These are phyloP conservation scores for Sherardia arvensis DNA, from an alignment of 257 asterid genomes.

Conservation along the genomic window DNA sequence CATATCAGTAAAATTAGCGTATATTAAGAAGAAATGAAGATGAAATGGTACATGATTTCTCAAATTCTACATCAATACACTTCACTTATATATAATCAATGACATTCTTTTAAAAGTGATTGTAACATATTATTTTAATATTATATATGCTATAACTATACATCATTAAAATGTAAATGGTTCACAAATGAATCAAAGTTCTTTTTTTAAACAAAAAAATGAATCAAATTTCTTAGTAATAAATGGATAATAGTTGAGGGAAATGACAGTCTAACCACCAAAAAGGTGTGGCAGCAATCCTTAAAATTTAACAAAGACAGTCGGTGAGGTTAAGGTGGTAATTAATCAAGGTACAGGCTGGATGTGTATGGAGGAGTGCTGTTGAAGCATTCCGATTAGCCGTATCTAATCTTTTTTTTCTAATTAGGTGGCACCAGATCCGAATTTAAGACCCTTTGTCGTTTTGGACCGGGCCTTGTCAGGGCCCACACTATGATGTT, in stretches of 20 bases:
- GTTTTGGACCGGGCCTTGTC: neutral
- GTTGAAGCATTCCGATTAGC: neutral
- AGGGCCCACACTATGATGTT: neutral
- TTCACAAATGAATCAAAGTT: too few species aligned
- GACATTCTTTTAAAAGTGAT: too few species aligned
- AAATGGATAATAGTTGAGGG: neutral
- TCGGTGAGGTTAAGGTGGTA: neutral
- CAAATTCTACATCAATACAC: too few species aligned
- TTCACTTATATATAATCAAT: too few species aligned
- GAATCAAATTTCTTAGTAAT: too few species aligned
- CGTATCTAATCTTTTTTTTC: neutral
- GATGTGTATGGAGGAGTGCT: neutral
- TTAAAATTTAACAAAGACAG: neutral
- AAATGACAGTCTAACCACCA: neutral
- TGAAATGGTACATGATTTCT: too few species aligned
- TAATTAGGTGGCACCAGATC: slow-evolving; percentile 2
- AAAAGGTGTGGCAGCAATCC: neutral
- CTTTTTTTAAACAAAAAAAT: too few species aligned
- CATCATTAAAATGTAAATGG: too few species aligned
- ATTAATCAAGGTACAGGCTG: slow-evolving; percentile 1
- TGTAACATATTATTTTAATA: too few species aligned
- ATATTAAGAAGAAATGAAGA: too few species aligned
- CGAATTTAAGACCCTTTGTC: neutral
- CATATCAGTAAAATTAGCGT: too few species aligned
- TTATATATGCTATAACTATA: too few species aligned